A percentile compares a stretch with the other conserved stretches of the same genome.
Evolutionary conservation across 2,329 filamentous ascomycete species (phyloP).

Genomic region (Scortechinia acanthostroma): DNA sequence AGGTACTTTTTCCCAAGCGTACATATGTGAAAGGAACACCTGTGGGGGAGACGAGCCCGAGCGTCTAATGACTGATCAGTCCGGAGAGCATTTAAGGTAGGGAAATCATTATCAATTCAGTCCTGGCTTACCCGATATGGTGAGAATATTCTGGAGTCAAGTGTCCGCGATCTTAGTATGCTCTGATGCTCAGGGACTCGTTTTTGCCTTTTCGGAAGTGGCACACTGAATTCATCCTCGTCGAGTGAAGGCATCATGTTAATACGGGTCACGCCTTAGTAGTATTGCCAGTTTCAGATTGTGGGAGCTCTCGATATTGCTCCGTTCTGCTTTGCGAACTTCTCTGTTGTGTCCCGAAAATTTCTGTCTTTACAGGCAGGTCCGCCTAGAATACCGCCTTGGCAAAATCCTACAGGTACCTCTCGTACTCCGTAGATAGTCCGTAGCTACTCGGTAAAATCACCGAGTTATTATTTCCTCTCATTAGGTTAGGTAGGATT

Average conservation of each 20-base stretch:
- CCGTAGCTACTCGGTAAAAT: too few species aligned
- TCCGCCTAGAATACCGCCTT: too few species aligned
- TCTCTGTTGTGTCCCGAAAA: too few species aligned
- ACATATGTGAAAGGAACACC: not conserved
- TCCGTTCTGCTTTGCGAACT: too few species aligned
- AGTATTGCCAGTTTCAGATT: too few species aligned
- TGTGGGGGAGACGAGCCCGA: slow-evolving; percentile 5
- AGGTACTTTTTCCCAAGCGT: slow-evolving; percentile 5
- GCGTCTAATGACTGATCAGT: not conserved
- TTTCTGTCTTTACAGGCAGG: too few species aligned
- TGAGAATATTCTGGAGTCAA: not conserved
- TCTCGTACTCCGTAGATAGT: too few species aligned
- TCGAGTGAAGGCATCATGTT: not conserved
- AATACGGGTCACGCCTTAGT: too few species aligned
- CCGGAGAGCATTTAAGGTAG: not conserved
- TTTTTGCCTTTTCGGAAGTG: not conserved
- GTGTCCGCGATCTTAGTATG: not conserved
- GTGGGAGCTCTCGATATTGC: too few species aligned
- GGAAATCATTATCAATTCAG: slow-evolving; percentile 3
- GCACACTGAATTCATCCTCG: not conserved
- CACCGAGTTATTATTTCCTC: too few species aligned
- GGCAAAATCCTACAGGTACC: too few species aligned
- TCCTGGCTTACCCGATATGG: not conserved
- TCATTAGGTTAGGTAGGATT: too few species aligned
- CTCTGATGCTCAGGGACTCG: not conserved